Evolutionary conservation across 257 asterid species (phyloP).

Genomic region (Solanum dulcamara): DNA sequence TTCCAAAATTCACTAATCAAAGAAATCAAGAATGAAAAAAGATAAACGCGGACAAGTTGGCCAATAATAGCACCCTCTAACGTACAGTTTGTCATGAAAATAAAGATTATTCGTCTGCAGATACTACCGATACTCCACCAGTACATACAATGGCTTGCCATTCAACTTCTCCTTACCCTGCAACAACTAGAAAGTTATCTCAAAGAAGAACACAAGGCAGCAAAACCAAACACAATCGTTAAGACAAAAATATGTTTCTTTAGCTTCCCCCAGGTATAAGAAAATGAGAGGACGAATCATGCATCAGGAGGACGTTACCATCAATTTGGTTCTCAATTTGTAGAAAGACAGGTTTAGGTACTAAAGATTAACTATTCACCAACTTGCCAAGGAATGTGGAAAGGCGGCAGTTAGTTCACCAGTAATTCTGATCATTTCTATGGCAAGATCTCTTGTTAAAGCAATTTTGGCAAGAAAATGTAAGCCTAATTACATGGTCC

Average conservation of each 20-base stretch:
- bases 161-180: conserved; percentile 59
- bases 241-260: background rate
- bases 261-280: background rate
- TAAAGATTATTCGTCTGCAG: background rate
- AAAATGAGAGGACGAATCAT: background rate
- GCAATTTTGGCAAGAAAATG: background rate
- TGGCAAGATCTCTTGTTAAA: background rate
- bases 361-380: background rate
- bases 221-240: background rate
- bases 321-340: background rate
- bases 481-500: background rate
- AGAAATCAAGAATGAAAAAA: background rate
- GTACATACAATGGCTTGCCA: conserved; percentile 66
- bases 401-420: background rate
- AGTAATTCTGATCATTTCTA: background rate
- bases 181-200: background rate
- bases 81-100: conserved; percentile 9
- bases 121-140: conserved; percentile 53
- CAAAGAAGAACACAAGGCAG: background rate
- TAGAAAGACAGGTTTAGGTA: background rate
- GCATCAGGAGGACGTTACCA: background rate
- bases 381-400: background rate
- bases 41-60: background rate
- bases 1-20: background rate
- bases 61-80: conserved; percentile 4